These are phyloP conservation scores for Biancaea sappan DNA, from an alignment of 306 rosid genomes.

Conservation along the genomic window DNA sequence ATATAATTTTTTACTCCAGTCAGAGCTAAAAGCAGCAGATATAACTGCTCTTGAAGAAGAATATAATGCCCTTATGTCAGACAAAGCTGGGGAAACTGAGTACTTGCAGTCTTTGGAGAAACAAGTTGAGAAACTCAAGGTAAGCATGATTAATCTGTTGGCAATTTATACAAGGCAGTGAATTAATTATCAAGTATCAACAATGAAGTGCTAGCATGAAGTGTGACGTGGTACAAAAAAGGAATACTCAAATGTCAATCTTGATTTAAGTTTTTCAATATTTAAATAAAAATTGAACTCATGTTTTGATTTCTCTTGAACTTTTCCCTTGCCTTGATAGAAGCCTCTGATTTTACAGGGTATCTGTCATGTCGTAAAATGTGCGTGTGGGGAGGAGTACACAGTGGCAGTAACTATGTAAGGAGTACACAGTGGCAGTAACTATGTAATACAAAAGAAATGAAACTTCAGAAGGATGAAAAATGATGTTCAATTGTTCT, in stretches of 20 bases:
- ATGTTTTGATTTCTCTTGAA: slow-evolving; percentile 28
- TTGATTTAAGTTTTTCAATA: slow-evolving; percentile 8
- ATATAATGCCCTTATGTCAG: slow-evolving; percentile 62
- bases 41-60: slow-evolving; percentile 69
- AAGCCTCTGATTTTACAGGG: slow-evolving; percentile 53
- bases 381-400: slow-evolving; percentile 83
- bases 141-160: slow-evolving; percentile 30
- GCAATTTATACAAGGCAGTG: slow-evolving; percentile 10
- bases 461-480: slow-evolving; percentile 22
- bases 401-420: slow-evolving; percentile 48
- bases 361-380: slow-evolving; percentile 62
- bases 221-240: neutral
- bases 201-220: neutral
- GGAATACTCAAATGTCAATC: slow-evolving; percentile 25
- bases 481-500: slow-evolving; percentile 6
- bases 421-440: slow-evolving; percentile 61
- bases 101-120: slow-evolving; percentile 68
- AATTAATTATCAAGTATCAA: neutral
- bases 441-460: slow-evolving; percentile 36
- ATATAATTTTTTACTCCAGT: slow-evolving; percentile 50
- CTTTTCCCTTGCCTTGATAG: slow-evolving; percentile 26
- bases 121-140: slow-evolving; percentile 73
- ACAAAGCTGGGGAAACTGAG: slow-evolving; percentile 72
- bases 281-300: neutral
- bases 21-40: slow-evolving; percentile 63